Conservation (phyloP, 2,329 filamentous ascomycete genomes). For the Orbilia oligospora region DNA sequence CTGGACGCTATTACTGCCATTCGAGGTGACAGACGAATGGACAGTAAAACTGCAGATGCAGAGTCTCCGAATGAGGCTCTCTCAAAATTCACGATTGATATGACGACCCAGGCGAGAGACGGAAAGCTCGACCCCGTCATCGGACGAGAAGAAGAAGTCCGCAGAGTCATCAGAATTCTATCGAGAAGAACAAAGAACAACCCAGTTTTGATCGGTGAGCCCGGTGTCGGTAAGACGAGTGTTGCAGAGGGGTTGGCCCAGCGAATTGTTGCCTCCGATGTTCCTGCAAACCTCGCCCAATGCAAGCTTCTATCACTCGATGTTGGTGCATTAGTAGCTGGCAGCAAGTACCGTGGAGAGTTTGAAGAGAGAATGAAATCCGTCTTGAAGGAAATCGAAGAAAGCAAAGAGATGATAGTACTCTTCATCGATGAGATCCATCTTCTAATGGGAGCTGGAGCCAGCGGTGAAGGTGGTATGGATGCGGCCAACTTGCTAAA, state of each 20-base stretch:
- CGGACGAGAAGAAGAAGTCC: conserved; percentile 94
- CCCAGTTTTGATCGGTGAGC: conserved; percentile 95
- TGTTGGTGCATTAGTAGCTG: conserved; percentile 93
- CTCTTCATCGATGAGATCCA: conserved; percentile 99
- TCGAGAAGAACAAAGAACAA: conserved; percentile 98
- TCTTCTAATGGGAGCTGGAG: conserved; percentile 95
- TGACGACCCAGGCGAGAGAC: conserved; percentile 95
- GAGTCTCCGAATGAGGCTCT: conserved; percentile 91
- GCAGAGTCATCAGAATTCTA: conserved; percentile 90
- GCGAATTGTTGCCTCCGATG: conserved; percentile 95
- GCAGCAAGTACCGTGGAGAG: conserved; percentile 98
- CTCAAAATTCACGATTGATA: conserved; percentile 98
- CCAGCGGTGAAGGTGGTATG: conserved; percentile 97
- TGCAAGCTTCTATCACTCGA: conserved; percentile 96
- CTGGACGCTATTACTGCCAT: conserved; percentile 93
- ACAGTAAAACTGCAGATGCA: conserved; percentile 94
- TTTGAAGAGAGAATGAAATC: conserved; percentile 99
- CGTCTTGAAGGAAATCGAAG: conserved; percentile 94
- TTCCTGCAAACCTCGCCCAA: conserved; percentile 88
- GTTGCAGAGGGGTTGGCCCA: conserved; percentile 96
- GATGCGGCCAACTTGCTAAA: conserved; percentile 97
- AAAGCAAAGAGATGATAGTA: conserved; percentile 95
- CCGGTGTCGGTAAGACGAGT: conserved; percentile 98
- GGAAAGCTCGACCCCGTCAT: conserved; percentile 99
- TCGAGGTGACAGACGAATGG: conserved; percentile 90